These are phyloP conservation scores for Tilletia indica DNA, from an alignment of 1,284 basidiomycete species.

Conservation along the genomic window DNA sequence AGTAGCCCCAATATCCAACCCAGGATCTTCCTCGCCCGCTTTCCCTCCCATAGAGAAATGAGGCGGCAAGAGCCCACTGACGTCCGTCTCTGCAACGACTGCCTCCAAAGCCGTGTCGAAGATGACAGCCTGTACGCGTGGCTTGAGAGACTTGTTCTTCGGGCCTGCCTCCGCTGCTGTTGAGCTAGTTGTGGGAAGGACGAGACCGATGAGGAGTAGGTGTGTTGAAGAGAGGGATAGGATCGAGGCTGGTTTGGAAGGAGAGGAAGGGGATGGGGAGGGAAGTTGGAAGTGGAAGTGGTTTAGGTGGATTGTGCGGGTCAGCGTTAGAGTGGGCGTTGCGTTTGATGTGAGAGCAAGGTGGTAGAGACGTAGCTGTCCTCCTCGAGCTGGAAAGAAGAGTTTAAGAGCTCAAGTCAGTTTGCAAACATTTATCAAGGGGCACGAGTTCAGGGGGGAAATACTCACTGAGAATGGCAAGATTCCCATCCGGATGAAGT, in stretches of 20 bases:
- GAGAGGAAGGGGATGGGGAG: not conserved
- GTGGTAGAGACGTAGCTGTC: not conserved
- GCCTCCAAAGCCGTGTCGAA: conserved; percentile 7
- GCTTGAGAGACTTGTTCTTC: not conserved
- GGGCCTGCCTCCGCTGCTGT: not conserved
- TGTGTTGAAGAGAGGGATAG: not conserved
- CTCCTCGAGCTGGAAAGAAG: not conserved
- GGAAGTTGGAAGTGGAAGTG: not conserved
- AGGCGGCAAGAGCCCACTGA: conserved; percentile 3
- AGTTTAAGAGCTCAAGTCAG: too few relatives aligned
- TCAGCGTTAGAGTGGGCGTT: not conserved
- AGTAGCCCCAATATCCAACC: not conserved
- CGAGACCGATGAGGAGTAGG: conserved; percentile 8
- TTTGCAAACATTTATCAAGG: not conserved
- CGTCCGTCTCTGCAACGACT: conserved; percentile 2
- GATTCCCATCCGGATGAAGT: not conserved
- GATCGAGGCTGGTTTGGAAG: not conserved
- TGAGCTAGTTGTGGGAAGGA: not conserved
- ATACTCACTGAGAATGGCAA: conserved; percentile 2
- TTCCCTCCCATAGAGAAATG: not conserved
- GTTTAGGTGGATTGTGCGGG: not conserved
- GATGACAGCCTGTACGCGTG: not conserved
- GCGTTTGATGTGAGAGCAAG: not conserved
- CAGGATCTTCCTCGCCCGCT: not conserved
- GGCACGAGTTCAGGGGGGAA: not conserved